Evolutionary conservation across 345 rosid genomes (phyloP).

Genomic region (Citrus cavaleriei): DNA sequence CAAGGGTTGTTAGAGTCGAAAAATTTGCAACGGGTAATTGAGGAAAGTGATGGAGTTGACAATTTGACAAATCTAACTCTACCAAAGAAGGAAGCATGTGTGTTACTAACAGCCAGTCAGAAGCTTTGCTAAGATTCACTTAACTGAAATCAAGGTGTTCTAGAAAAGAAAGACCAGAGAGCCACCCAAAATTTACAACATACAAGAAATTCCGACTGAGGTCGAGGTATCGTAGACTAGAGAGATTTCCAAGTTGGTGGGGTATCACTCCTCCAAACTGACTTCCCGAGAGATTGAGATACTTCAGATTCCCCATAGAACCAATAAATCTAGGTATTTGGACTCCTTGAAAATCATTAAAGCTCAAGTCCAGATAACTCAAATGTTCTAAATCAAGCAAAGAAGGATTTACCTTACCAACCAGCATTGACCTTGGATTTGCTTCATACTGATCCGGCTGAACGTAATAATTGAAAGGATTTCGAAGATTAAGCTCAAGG

Average conservation of each 20-base stretch:
- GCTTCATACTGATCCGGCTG: not conserved
- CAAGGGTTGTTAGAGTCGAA: not conserved
- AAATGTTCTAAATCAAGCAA: too few species aligned
- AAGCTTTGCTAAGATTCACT: not conserved
- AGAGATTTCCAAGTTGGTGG: not conserved
- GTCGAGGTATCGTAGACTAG: not conserved
- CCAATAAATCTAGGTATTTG: constrained; percentile 10
- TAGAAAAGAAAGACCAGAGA: not conserved
- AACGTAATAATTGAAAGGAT: not conserved
- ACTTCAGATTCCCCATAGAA: not conserved
- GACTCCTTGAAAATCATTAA: constrained; percentile 8
- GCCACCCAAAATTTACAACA: not conserved
- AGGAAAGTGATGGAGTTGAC: not conserved
- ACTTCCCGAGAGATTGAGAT: not conserved
- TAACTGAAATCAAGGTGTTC: not conserved
- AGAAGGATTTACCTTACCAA: too few species aligned
- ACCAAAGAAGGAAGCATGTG: not conserved
- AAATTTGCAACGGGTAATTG: not conserved
- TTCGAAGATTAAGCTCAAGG: not conserved
- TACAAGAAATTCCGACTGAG: not conserved
- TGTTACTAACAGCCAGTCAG: not conserved
- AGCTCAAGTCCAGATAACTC: constrained; percentile 20
- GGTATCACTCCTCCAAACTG: not conserved
- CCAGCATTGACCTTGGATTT: not conserved
- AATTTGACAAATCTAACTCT: not conserved